Evolutionary conservation across 2,329 filamentous ascomycete genomes (phyloP), one percentile per base, ranked within the genome.

Genomic region (Diaporthe australafricana): DNA sequence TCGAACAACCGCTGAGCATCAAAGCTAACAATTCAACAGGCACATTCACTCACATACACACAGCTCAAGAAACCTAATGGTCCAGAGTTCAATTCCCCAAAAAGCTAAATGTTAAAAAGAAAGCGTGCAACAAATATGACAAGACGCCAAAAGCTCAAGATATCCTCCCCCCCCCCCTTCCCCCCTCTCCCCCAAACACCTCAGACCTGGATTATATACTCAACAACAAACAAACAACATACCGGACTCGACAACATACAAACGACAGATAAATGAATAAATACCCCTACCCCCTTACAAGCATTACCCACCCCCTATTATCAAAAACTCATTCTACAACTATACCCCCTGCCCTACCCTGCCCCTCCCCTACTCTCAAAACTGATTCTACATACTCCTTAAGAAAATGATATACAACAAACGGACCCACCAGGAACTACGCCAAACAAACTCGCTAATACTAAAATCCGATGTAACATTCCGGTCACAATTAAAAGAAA

Each of bases 51-150:
- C 22, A 40, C 3, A 60, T 22, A 27, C 16, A n/a, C 12, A 30
- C 38, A 45, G 5, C 38, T 42, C 38, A 25, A 45, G 25, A 60
- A 60, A 45, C 17, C n/a, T n/a, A 60, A 60, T 7, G n/a, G 40
- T 45, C 48, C 27, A 12, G 56, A 60, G 25, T 60, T 22, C 35
- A 60, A 56, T 8, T 50, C 22, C n/a, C 47, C 6, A 50, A n/a
- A 50, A 50, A 50, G 47, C 47, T 25, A 50, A 50, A 50, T 25
- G 47, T 50, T 50, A 50, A 50, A 50, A 50, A 50, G 47, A 50
- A 50, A 50, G 47, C n/a, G 47, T n/a, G 47, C 47, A 50, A 50
- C 8, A 50, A 50, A 50, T 25, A 25, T 12, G 11, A 50, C n/a
- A 50, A 50, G 47, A 14, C 47, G 47, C 47, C 22, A 50, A 50